Evolutionary conservation across 257 asterid genomes (phyloP).

Genomic region (Rehmannia glutinosa): DNA sequence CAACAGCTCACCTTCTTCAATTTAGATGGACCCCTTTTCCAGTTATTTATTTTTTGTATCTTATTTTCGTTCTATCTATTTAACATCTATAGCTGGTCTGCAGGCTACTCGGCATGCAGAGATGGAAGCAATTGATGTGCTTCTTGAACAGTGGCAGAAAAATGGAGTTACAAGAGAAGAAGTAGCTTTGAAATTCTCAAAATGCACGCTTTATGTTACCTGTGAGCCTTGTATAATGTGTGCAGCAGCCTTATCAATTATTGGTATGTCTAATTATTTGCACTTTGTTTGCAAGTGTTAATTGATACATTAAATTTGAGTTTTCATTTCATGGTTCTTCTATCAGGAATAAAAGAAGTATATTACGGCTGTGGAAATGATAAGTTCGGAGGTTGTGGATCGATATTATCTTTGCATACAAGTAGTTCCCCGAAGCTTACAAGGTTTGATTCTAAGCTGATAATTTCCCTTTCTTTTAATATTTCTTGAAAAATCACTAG

Average conservation of each 20-base stretch:
- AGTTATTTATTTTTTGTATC: background rate
- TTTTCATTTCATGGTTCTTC: conserved; percentile 14
- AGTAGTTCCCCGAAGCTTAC: conserved; percentile 26
- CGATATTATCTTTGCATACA: conserved; percentile 70
- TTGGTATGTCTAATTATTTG: conserved; percentile 40
- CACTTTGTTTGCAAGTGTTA: conserved; percentile 12
- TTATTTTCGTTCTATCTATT: background rate
- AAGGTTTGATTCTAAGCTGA: conserved; percentile 35
- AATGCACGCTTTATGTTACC: conserved; percentile 75
- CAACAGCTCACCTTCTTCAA: background rate
- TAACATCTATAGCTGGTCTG: conserved; percentile 12
- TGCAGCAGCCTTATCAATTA: conserved; percentile 76
- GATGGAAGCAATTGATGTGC: conserved; percentile 91
- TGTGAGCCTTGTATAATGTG: conserved; percentile 99
- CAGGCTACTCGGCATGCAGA: conserved; percentile 94
- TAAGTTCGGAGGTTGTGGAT: conserved; percentile 97
- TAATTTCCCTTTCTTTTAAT: background rate
- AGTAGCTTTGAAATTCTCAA: conserved; percentile 53
- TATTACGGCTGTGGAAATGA: conserved; percentile 88
- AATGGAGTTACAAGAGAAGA: conserved; percentile 48
- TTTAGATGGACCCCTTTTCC: background rate
- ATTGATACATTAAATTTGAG: conserved; percentile 8
- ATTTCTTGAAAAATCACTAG: conserved; percentile 1
- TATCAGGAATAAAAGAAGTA: conserved; percentile 61
- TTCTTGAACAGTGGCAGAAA: conserved; percentile 71